A percentile compares a stretch with the other conserved stretches of the same genome.
Evolutionary conservation across 192 early-diverging fungal genomes (phyloP).

Genomic region (Backusella mclennaniae): DNA sequence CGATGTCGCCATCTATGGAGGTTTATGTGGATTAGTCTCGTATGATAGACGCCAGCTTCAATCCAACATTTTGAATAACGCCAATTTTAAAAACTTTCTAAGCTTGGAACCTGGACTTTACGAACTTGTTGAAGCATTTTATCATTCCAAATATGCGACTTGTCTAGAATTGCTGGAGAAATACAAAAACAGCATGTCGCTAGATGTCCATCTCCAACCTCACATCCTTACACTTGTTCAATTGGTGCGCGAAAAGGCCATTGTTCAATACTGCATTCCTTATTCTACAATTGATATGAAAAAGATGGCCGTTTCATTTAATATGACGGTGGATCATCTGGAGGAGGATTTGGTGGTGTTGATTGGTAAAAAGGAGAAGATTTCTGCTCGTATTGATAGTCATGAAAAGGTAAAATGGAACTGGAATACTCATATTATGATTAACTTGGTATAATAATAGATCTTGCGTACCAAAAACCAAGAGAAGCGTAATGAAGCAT

Average conservation of each 20-base stretch:
- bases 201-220: slow-evolving; percentile 73
- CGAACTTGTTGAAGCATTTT: slow-evolving; percentile 70
- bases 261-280: slow-evolving; percentile 81
- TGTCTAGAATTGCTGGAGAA: slow-evolving; percentile 68
- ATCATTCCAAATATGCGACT: slow-evolving; percentile 68
- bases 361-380: slow-evolving; percentile 64
- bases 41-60: slow-evolving; percentile 74
- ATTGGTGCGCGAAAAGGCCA: slow-evolving; percentile 72
- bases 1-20: slow-evolving; percentile 82
- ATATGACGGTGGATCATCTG: slow-evolving; percentile 53
- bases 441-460: slow-evolving; percentile 27
- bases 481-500: slow-evolving; percentile 66
- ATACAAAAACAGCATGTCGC: slow-evolving; percentile 32
- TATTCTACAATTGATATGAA: slow-evolving; percentile 77
- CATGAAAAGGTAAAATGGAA: slow-evolving; percentile 69
- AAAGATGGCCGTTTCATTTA: slow-evolving; percentile 75
- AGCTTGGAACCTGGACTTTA: slow-evolving; percentile 80
- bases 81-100: slow-evolving; percentile 72
- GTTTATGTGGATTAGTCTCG: slow-evolving; percentile 74
- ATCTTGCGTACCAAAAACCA: slow-evolving; percentile 66
- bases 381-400: slow-evolving; percentile 81
- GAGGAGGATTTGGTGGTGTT: slow-evolving; percentile 68
- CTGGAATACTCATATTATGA: not conserved
- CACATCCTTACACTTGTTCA: slow-evolving; percentile 68
- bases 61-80: slow-evolving; percentile 67